These are phyloP conservation scores for Dalbergia cultrata DNA, from an alignment of 306 rosid genomes.

Conservation along the genomic window DNA sequence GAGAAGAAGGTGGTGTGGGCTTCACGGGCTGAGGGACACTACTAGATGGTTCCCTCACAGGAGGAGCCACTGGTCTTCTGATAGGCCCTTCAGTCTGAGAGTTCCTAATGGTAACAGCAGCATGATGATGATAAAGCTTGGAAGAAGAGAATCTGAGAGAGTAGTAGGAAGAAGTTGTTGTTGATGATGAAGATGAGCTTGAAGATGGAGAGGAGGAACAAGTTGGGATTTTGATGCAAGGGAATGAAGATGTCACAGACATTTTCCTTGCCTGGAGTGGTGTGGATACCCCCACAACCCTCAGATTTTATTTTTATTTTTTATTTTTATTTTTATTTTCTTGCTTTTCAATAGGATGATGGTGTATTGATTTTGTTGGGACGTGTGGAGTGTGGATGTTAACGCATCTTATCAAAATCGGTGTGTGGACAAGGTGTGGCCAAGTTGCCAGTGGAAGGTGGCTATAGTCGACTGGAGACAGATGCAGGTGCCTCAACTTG, in stretches of 20 bases:
- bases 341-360: not conserved
- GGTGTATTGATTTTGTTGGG: slow-evolving; percentile 30
- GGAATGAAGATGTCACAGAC: slow-evolving; percentile 83
- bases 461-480: slow-evolving; percentile 8
- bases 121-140: slow-evolving; percentile 46
- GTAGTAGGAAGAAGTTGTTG: slow-evolving; percentile 46
- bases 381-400: slow-evolving; percentile 44
- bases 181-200: slow-evolving; percentile 51
- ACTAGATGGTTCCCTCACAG: slow-evolving; percentile 67
- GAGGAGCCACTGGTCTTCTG: slow-evolving; percentile 91
- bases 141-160: slow-evolving; percentile 56
- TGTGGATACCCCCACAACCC: not conserved
- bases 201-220: slow-evolving; percentile 61
- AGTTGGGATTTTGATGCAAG: slow-evolving; percentile 73
- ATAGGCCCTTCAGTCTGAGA: slow-evolving; percentile 90
- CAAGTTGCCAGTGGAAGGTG: slow-evolving; percentile 60
- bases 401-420: slow-evolving; percentile 55
- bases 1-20: slow-evolving; percentile 72
- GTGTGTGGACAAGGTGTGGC: slow-evolving; percentile 76
- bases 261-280: slow-evolving; percentile 33
- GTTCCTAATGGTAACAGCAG: slow-evolving; percentile 60
- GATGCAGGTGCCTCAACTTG: not conserved
- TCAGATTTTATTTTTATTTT: slow-evolving; percentile 9
- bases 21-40: slow-evolving; percentile 64
- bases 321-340: not conserved